phyloP scores from a whole-genome alignment of 352 stramenopile genomes.

The Phytopythium cucurbitacearum region DNA sequence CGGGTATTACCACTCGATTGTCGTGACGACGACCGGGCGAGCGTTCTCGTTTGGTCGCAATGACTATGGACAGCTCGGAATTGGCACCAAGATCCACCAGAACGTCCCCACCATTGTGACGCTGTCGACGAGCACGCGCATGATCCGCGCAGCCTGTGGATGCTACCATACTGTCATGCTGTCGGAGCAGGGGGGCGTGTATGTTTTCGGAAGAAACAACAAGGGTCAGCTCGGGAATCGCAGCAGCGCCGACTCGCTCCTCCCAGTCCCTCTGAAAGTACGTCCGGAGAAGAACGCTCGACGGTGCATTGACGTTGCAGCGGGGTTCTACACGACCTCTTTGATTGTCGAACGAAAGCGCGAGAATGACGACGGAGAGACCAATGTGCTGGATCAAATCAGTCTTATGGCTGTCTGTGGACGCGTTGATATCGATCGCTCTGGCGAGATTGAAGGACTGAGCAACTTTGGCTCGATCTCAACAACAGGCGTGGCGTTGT shows the following conservation, averaged over 20 bases:
- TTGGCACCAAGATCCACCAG: slow-evolving; percentile 83
- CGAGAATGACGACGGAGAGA: slow-evolving; percentile 75
- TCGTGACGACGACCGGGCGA: slow-evolving; percentile 59
- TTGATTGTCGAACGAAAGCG: slow-evolving; percentile 82
- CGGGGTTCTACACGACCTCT: slow-evolving; percentile 86
- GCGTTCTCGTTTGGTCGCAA: slow-evolving; percentile 84
- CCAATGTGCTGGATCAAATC: slow-evolving; percentile 53
- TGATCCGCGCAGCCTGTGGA: slow-evolving; percentile 71
- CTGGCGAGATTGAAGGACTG: slow-evolving; percentile 80
- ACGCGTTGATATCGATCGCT: slow-evolving; percentile 83
- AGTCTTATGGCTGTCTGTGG: slow-evolving; percentile 68
- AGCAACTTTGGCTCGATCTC: slow-evolving; percentile 89
- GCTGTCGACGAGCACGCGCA: slow-evolving; percentile 63
- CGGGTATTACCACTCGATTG: slow-evolving; percentile 82
- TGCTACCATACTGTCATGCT: slow-evolving; percentile 86
- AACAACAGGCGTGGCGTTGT: slow-evolving; percentile 66
- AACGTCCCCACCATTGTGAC: slow-evolving; percentile 66
- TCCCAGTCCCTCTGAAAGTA: slow-evolving; percentile 80
- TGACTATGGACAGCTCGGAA: slow-evolving; percentile 84
- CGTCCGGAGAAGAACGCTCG: slow-evolving; percentile 75
- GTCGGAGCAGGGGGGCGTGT: slow-evolving; percentile 81
- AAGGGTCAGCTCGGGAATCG: slow-evolving; percentile 87
- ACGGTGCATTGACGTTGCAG: slow-evolving; percentile 75
- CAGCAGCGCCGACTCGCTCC: slow-evolving; percentile 72
- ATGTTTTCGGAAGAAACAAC: slow-evolving; percentile 86